These are phyloP conservation scores for Tricholoma furcatifolium DNA, from an alignment of 768 basidiomycete species.

Conservation along the genomic window DNA sequence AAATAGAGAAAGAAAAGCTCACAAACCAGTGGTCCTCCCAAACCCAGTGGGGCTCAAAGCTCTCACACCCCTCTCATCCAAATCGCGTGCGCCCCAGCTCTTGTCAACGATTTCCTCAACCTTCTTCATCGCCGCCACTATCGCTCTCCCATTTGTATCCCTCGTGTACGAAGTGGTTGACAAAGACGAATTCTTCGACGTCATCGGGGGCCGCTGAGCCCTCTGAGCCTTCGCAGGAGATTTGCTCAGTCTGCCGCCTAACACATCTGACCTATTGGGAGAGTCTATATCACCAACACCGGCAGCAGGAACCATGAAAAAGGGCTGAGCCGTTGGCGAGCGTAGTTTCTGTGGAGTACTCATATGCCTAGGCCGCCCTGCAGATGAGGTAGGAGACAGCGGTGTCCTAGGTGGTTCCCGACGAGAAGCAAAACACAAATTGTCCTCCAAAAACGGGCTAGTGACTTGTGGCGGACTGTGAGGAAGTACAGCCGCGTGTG, in stretches of 20 bases:
- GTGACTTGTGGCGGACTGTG: constrained; percentile 56
- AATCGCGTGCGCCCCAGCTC: constrained; percentile 31
- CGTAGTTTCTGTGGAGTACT: background rate
- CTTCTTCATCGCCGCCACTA: constrained; percentile 25
- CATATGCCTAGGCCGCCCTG: background rate
- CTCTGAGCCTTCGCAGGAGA: background rate
- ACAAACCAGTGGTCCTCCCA: constrained; percentile 12
- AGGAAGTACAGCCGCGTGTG: constrained; percentile 34
- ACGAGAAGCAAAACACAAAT: constrained; percentile 52
- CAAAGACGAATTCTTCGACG: constrained; percentile 8
- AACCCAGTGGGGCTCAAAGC: constrained; percentile 23
- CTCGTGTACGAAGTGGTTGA: background rate
- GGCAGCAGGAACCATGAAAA: constrained; percentile 6
- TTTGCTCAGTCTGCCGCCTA: constrained; percentile 11
- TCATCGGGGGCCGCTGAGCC: constrained; percentile 5
- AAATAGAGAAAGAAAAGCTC: background rate
- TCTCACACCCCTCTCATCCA: constrained; percentile 18
- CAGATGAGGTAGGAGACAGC: background rate
- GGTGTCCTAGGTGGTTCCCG: background rate
- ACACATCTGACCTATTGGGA: constrained; percentile 10
- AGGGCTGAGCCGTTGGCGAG: constrained; percentile 1
- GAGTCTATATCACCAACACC: constrained; percentile 10
- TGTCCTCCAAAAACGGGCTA: constrained; percentile 54
- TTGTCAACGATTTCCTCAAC: constrained; percentile 35
- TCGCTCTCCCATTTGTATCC: constrained; percentile 11